Evolutionary conservation across 2,329 filamentous ascomycete species (phyloP).

Genomic region (Penicillium crustosum): DNA sequence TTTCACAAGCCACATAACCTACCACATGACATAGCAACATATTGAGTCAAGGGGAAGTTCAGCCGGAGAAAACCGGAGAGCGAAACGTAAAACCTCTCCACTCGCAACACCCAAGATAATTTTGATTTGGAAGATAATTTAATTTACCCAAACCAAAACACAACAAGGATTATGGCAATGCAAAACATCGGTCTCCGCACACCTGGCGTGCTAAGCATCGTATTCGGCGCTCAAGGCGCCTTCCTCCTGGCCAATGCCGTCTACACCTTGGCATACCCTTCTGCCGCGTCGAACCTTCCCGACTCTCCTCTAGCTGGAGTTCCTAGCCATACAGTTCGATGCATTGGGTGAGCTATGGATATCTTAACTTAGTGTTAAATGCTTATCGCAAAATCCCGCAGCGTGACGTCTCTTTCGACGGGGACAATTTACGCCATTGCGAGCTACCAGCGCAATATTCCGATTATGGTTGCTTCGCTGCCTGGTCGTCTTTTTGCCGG

Average conservation of each 20-base stretch:
- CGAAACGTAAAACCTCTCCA: not conserved
- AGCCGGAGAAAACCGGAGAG: not conserved
- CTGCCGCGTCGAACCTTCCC: constrained; percentile 1
- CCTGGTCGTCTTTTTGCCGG: constrained; percentile 13
- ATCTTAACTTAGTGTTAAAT: not conserved
- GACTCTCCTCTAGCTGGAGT: constrained; percentile 1
- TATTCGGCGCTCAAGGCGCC: constrained; percentile 9
- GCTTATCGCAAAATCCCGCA: not conserved
- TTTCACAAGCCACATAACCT: not conserved
- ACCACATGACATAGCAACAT: not conserved
- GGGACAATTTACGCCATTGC: constrained; percentile 14
- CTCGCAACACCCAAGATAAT: too few relatives aligned
- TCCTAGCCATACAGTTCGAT: not conserved
- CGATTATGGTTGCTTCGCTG: constrained; percentile 10
- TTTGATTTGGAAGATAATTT: not conserved
- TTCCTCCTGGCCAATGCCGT: constrained; percentile 8
- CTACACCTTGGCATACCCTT: constrained; percentile 6
- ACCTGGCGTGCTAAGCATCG: not conserved
- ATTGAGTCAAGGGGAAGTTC: not conserved
- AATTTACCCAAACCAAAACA: not conserved
- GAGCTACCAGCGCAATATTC: constrained; percentile 10
- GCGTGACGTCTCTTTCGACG: constrained; percentile 9
- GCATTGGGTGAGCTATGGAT: not conserved
- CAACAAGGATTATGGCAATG: constrained; percentile 26
- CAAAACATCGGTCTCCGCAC: constrained; percentile 4